Evolutionary conservation across 345 rosid species (phyloP), one percentile per base, ranked within the genome.

Genomic region (Durio zibethinus): DNA sequence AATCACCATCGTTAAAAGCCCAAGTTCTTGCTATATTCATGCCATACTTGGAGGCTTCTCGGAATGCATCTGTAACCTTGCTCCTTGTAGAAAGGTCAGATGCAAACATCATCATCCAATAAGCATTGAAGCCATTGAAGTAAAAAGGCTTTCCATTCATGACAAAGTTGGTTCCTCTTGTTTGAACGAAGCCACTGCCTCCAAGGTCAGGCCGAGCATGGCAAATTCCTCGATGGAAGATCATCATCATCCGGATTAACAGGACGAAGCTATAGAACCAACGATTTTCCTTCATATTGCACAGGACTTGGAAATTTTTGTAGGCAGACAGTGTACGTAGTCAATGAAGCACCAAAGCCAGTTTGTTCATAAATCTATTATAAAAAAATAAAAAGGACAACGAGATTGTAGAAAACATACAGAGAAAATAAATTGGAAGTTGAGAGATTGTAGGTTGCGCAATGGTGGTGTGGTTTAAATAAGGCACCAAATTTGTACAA

Each of bases 101-200:
- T 5, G 93, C 93, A 54, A 77, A 62, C 71, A 80, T 77, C 97
- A 92, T 82, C 90, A 92, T 80, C 97, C 97, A 94, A 62, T 92
- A 94, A 18, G 93, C 92, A 75, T 94, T 90, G 84, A 94, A 94
- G 11, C 98, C 98, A 59, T 94, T 92, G 66, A 88, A 64, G 82
- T 86, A 91, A 15, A 89, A 8, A 11, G 81, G 83, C 72, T 83
- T 87, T 16, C 86, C 82, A 31, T 87, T 82, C 78, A 67, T 47
- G 7, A 83, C 70, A 45, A 94, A 91, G 54, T 75, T 86, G 48
- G 72, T 81, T 63, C 97, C 92, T 36, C 79, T 81, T 20, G 79
- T 85, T 64, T 62, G 64, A 0, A 73, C 89, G 36, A 92, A 88
- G 36, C 61, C 62, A 11, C 15, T 0, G 82, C 20, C 47, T 8